These are phyloP conservation scores for Aspergillus tamarii DNA, from an alignment of 2,329 filamentous ascomycete species.

Conservation along the genomic window DNA sequence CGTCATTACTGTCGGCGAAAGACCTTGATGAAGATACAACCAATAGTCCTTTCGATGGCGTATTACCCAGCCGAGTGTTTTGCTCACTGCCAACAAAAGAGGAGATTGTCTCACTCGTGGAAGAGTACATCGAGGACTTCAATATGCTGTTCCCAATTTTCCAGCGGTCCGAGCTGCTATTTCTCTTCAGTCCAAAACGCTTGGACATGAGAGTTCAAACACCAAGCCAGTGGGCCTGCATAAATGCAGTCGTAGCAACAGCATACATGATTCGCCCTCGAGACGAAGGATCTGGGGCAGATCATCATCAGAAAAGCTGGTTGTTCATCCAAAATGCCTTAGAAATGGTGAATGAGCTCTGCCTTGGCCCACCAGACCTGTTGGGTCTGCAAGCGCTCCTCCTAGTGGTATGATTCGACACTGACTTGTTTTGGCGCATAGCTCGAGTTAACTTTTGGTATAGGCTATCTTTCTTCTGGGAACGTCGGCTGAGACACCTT, in stretches of 20 bases:
- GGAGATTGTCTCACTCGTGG: constrained; percentile 12
- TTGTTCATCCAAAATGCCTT: constrained; percentile 23
- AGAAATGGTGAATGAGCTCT: constrained; percentile 16
- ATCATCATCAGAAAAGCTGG: constrained; percentile 19
- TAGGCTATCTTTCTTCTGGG: constrained; percentile 18
- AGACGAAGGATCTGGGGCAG: not conserved
- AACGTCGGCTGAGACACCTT: constrained; percentile 16
- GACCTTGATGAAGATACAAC: not conserved
- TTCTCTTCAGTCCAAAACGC: constrained; percentile 13
- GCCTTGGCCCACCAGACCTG: constrained; percentile 18
- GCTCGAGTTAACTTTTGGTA: not conserved
- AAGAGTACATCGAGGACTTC: constrained; percentile 18
- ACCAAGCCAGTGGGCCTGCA: constrained; percentile 20
- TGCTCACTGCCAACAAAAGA: constrained; percentile 18
- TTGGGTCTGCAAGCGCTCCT: constrained; percentile 20
- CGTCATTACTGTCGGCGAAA: not conserved
- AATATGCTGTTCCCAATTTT: constrained; percentile 19
- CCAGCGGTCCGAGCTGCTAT: constrained; percentile 13
- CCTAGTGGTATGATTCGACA: constrained; percentile 14
- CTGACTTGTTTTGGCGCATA: not conserved
- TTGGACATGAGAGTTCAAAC: constrained; percentile 6
- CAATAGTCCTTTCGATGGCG: not conserved
- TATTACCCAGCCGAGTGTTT: constrained; percentile 12
- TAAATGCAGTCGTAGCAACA: constrained; percentile 20
- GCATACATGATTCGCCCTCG: constrained; percentile 15